Conservation (phyloP, 2,329 filamentous ascomycete genomes). For the Ceratocystis papillata region DNA sequence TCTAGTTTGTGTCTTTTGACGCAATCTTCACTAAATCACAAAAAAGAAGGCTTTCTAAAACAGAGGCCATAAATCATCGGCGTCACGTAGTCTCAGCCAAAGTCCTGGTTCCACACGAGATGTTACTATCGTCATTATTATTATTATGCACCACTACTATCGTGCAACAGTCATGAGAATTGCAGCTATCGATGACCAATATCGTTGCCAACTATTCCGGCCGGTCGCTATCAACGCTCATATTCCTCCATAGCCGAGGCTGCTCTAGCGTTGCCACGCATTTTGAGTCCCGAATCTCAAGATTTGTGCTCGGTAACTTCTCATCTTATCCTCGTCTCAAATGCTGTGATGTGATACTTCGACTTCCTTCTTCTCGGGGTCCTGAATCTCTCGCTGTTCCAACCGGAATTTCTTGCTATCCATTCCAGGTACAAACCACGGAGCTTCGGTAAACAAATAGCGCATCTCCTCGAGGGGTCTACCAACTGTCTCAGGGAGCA, state of each 20-base stretch:
- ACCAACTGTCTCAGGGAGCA: constrained; percentile 56
- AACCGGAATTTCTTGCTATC: constrained; percentile 35
- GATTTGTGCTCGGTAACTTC: neutral
- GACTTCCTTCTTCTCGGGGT: constrained; percentile 41
- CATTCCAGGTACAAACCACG: constrained; percentile 49
- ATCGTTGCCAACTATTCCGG: neutral
- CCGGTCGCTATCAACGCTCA: neutral
- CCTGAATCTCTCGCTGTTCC: constrained; percentile 49
- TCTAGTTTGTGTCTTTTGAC: too few relatives aligned
- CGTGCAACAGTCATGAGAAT: neutral
- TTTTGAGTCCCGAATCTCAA: neutral
- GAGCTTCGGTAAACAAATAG: constrained; percentile 53
- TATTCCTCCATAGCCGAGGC: neutral
- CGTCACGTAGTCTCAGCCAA: neutral
- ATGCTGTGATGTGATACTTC: constrained; percentile 13
- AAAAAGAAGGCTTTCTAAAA: too few relatives aligned
- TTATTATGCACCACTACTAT: neutral
- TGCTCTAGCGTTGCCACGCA: neutral
- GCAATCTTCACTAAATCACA: too few relatives aligned
- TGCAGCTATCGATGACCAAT: too few relatives aligned
- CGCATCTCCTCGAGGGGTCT: constrained; percentile 59
- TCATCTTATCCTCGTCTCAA: neutral
- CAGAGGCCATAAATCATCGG: too few relatives aligned
- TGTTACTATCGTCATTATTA: neutral
- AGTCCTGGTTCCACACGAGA: neutral